phyloP scores from a whole-genome alignment of 2,329 filamentous ascomycete genomes.

The Colletotrichum noveboracense region DNA sequence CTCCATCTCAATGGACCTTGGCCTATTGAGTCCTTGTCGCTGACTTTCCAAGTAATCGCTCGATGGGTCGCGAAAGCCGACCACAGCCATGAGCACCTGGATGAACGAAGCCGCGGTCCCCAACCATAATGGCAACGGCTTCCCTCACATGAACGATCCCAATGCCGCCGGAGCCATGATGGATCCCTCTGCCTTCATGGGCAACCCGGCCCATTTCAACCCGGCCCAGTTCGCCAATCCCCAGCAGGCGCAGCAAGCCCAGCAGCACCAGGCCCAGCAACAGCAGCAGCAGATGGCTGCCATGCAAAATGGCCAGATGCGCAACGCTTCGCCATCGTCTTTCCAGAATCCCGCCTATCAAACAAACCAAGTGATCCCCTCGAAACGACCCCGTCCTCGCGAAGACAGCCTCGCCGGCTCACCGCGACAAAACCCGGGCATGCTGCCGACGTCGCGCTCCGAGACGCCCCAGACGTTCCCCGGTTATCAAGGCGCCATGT shows the following conservation, averaged over 20 bases:
- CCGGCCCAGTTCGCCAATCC: constrained; percentile 59
- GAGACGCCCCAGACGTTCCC: constrained; percentile 89
- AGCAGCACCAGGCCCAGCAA: constrained; percentile 22
- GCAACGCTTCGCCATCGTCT: constrained; percentile 76
- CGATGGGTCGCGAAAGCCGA: constrained; percentile 53
- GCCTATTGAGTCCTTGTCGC: constrained; percentile 44
- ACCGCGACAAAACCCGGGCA: constrained; percentile 75
- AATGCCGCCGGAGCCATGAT: constrained; percentile 64
- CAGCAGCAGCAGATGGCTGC: constrained; percentile 54
- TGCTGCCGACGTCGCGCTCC: constrained; percentile 82
- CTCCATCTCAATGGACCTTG: constrained; percentile 49
- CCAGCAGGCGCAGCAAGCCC: constrained; percentile 37
- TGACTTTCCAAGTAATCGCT: constrained; percentile 49
- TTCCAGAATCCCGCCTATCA: constrained; percentile 83
- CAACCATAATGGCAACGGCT: constrained; percentile 74
- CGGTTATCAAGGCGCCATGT: constrained; percentile 71
- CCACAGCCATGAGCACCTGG: constrained; percentile 72
- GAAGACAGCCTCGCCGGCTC: constrained; percentile 88
- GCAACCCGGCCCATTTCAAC: constrained; percentile 65
- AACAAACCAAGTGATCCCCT: constrained; percentile 85
- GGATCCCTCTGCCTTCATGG: constrained; percentile 69
- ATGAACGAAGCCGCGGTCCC: constrained; percentile 73
- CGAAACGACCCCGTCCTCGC: constrained; percentile 81
- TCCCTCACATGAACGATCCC: constrained; percentile 68
- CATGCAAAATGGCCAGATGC: constrained; percentile 84